These are phyloP conservation scores for Syncephalastrum monosporum DNA, from an alignment of 371 early-diverging fungal species.

Conservation along the genomic window DNA sequence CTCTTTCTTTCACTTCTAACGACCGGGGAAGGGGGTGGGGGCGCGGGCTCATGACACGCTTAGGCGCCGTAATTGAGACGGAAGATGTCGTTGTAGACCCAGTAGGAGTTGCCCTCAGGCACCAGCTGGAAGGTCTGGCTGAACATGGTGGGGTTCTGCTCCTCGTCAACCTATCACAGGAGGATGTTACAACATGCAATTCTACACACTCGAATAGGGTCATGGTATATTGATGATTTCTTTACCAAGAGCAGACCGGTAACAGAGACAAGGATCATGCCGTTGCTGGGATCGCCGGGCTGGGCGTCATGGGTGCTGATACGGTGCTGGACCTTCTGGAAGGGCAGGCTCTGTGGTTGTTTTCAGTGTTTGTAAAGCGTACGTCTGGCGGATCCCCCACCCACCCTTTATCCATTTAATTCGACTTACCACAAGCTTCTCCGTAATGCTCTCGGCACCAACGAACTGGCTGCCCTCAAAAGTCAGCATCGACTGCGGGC, in stretches of 20 bases:
- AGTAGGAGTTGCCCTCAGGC: conserved; percentile 59
- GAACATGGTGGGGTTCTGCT: conserved; percentile 75
- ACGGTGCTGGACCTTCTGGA: conserved; percentile 70
- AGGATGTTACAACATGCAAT: neutral
- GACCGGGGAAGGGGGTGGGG: neutral
- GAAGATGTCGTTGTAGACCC: conserved; percentile 81
- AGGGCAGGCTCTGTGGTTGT: conserved; percentile 66
- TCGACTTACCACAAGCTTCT: conserved; percentile 79
- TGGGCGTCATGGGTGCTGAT: conserved; percentile 79
- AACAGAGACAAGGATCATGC: conserved; percentile 72
- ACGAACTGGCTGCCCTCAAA: conserved; percentile 75
- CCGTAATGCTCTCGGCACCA: conserved; percentile 63
- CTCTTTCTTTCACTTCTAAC: conserved; percentile 2
- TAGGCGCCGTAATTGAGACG: conserved; percentile 61
- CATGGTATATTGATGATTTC: no score
- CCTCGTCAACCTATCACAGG: conserved; percentile 68
- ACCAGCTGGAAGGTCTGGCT: conserved; percentile 84
- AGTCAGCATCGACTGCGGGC: conserved; percentile 78
- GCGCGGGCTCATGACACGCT: neutral
- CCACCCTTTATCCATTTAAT: conserved; percentile 3
- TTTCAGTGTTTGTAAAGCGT: neutral
- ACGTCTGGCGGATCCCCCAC: neutral
- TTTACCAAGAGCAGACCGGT: conserved; percentile 85
- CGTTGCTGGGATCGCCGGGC: conserved; percentile 55
- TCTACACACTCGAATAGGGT: neutral